Conservation (phyloP, 2,329 filamentous ascomycete genomes). For the Arthrobotrys megalospora region DNA sequence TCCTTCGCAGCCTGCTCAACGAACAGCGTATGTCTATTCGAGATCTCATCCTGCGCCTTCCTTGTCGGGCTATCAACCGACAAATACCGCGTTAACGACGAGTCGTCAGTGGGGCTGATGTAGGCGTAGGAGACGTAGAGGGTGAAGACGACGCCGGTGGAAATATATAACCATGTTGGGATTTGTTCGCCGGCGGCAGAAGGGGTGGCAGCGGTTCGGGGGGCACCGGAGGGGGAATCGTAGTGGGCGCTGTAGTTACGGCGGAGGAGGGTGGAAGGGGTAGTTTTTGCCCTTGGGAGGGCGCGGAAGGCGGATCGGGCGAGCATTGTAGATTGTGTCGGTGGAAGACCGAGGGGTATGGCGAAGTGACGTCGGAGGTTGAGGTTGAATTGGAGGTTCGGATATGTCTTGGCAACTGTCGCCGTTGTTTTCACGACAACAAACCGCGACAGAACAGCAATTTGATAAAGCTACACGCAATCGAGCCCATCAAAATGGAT, state of each 20-base stretch:
- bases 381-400: conserved; percentile 25
- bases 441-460: not conserved
- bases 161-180: conserved; percentile 50
- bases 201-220: conserved; percentile 34
- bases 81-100: conserved; percentile 36
- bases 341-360: conserved; percentile 1
- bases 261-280: conserved; percentile 39
- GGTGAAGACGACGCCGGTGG: conserved; percentile 47
- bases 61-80: conserved; percentile 17
- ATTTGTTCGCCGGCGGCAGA: conserved; percentile 34
- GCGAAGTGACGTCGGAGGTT: conserved; percentile 29
- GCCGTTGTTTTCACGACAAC: conserved; percentile 16
- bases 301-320: conserved; percentile 46
- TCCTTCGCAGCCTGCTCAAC: conserved; percentile 54
- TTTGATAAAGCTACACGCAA: not conserved
- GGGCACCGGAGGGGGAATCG: conserved; percentile 37
- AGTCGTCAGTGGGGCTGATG: conserved; percentile 46
- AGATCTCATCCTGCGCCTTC: conserved; percentile 55
- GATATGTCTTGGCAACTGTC: conserved; percentile 25
- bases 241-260: conserved; percentile 46
- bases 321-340: conserved; percentile 36
- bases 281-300: conserved; percentile 41
- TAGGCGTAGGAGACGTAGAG: conserved; percentile 52
- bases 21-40: conserved; percentile 51
- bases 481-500: not conserved